Conservation (phyloP, 768 basidiomycete species). For the Flagelloscypha sp. region DNA sequence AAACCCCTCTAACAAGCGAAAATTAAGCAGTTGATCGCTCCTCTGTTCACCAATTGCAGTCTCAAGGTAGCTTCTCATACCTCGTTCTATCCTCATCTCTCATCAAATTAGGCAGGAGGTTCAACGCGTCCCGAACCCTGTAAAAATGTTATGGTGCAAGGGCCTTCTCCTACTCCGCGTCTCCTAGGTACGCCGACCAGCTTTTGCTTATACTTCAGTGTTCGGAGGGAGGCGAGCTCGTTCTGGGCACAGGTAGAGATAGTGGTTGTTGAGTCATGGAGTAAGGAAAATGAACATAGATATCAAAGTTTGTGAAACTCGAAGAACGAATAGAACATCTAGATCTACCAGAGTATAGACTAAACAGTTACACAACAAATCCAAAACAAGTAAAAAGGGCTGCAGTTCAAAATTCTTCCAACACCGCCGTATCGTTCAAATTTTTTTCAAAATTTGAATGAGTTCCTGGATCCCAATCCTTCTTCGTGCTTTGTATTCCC, state of each 20-base stretch:
- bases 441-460: no score
- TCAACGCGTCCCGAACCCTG: constrained; percentile 91
- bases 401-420: no score
- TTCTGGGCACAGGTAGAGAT: constrained; percentile 88
- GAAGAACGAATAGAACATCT: no score
- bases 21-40: constrained; percentile 88
- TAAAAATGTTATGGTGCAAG: constrained; percentile 96
- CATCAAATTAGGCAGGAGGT: constrained; percentile 83
- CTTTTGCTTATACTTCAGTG: constrained; percentile 80
- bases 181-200: constrained; percentile 79
- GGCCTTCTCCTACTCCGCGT: constrained; percentile 74
- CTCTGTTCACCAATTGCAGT: constrained; percentile 71
- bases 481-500: no score
- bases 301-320: no score
- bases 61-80: constrained; percentile 49
- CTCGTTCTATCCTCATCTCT: constrained; percentile 45
- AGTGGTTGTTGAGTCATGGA: constrained; percentile 91
- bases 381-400: no score
- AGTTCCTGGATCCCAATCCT: no score
- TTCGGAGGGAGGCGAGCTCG: constrained; percentile 84
- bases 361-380: no score
- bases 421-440: no score
- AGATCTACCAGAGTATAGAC: no score
- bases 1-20: constrained; percentile 82
- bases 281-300: no score